Base-by-base conservation (phyloP, 129 eudicot genomes). In the Lactuca sativa region DNA sequence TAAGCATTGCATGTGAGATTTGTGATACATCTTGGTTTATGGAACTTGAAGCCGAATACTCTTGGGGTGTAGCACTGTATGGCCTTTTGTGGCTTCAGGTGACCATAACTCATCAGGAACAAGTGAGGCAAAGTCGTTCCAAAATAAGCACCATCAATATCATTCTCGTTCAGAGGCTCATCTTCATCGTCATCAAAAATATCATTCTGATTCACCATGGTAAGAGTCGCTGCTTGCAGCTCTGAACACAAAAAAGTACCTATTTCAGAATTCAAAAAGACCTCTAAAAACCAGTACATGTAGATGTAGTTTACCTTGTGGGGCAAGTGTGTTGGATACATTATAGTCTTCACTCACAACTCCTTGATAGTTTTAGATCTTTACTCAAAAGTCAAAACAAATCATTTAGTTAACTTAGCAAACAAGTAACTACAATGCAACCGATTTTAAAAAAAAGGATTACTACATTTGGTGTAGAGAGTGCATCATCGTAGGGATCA, bases 51-150 rank as follows among this genome's bases (percentile, higher is more conserved):
- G 55, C 98, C 98, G 43, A 89, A 92, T 56, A 92, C 96, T 80
- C 92, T 83, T 16, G 89, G 96, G 36, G 83, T 90, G 66, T 86
- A 92, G 76, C 80, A 85, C 78, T 81, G 90, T 64, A 77, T 55
- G 3, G 95, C 82, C 74, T 92, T 86, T 77, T 77, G 91, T 59
- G 98, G 98, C 88, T 92, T 92, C 71, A 86, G 84, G 81, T 92
- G 95, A 13, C 95, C 95, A 60, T 92, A 92, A 4, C 85, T 86
- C 98, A 92, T 92, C 85, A 92, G 72, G 74, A 89, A 92, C 62
- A 92, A 83, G 70, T 92, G 98, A 41, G 98, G 96, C 51, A 92
- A 92, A 18, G 98, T 92, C 10, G 98, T 92, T 59, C 98, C 98
- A 43, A 92, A 92, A 78, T 92, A 89, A 40, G 92, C 92, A 52